Base-by-base conservation (phyloP, 1,284 basidiomycete genomes). In the Limonomyces culmigenus region DNA sequence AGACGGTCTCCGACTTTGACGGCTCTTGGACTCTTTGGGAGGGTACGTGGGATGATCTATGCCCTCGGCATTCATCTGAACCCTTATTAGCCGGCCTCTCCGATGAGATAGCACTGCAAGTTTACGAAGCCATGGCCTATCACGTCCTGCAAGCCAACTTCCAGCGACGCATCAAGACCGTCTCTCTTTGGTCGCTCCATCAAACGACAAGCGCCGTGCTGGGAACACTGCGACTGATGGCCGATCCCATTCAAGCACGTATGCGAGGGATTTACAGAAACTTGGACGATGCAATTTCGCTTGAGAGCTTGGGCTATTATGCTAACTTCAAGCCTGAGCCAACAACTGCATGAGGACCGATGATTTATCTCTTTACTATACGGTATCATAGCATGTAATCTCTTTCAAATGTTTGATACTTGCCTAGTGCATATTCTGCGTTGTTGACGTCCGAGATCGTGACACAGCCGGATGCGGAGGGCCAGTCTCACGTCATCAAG, bases 21-120 rank as follows among this genome's bases (percentile, higher is more conserved):
- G 87, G 87, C 4, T 68, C 83, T 23, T 92, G 85, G 86, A 92
- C 84, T 35, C 74, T 85, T 72, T 86, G 83, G 83, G 83, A 86
- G 59, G 80, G 77, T 81, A 54, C 56, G 79, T 40, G 12, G 16
- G 18, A n/a, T n/a, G n/a, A n/a, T n/a, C n/a, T n/a, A n/a, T n/a
- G n/a, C n/a, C n/a, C n/a, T n/a, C n/a, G n/a, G n/a, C n/a, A n/a
- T n/a, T n/a, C n/a, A n/a, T n/a, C n/a, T n/a, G n/a, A n/a, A n/a
- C n/a, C 25, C 34, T 38, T 37, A 34, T 13, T 45, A 85, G 78
- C 78, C 48, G 86, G 84, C 15, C 60, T 91, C 36, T 75, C 85
- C 62, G 83, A 88, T 45, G 75, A 74, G 41, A 79, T 88, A 37
- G 74, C 81, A 2, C 57, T 74, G 47, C 81, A 87, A 61, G 79